These are phyloP conservation scores for Eimeria zaria DNA, from an alignment of 169 alveolate genomes.

Conservation along the genomic window DNA sequence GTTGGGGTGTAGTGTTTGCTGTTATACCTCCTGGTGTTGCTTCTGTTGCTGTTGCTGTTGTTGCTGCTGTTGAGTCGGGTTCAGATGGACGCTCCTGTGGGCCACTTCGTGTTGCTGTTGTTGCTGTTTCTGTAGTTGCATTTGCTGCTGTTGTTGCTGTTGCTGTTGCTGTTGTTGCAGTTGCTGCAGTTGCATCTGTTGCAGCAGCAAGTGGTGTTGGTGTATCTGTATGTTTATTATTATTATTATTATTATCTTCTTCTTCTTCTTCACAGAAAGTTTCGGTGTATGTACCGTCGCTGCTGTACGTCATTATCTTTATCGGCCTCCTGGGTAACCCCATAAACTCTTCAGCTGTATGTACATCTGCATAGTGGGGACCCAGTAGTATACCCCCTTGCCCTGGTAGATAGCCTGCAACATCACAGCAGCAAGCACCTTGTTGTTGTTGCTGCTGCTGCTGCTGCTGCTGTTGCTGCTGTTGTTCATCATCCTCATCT, in stretches of 20 bases:
- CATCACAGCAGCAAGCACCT: constrained; percentile 34
- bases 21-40: no score
- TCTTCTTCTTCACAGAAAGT: constrained; percentile 8
- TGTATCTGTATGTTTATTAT: no score
- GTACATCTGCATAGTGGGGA: constrained; percentile 33
- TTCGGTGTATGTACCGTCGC: constrained; percentile 24
- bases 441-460: neutral
- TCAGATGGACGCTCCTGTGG: no score
- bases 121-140: neutral
- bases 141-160: neutral
- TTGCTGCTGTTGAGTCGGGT: neutral
- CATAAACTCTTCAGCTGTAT: neutral
- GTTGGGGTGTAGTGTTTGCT: no score
- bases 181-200: neutral
- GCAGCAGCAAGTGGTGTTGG: neutral
- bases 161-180: neutral
- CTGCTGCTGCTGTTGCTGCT: neutral
- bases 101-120: neutral
- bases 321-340: constrained; percentile 30
- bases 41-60: neutral
- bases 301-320: constrained; percentile 37
- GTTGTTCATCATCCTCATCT: neutral
- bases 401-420: constrained; percentile 15
- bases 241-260: neutral
- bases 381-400: constrained; percentile 30